Evolutionary conservation across 257 asterid species (phyloP).

Genomic region (Craterostigma plantagineum): DNA sequence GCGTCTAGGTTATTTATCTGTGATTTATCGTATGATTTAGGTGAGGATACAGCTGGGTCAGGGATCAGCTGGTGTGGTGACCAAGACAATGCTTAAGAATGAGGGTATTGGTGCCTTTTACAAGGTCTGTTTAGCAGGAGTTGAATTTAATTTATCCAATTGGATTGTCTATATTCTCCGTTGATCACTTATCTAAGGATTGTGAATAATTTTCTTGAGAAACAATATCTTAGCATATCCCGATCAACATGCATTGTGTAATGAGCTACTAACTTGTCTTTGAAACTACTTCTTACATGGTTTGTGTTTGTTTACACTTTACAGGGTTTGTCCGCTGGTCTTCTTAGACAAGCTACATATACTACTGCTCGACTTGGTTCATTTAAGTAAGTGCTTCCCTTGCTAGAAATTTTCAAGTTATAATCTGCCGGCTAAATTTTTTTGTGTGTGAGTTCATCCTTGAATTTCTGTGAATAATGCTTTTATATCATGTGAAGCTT

Average conservation of each 20-base stretch:
- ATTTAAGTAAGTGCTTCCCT: slow-evolving; percentile 32
- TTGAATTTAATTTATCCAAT: neutral
- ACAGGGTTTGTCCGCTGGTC: slow-evolving; percentile 94
- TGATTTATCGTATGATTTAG: slow-evolving; percentile 13
- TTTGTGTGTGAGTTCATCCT: too few species aligned
- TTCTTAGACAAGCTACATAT: slow-evolving; percentile 91
- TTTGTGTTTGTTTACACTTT: neutral
- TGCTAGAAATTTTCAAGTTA: neutral
- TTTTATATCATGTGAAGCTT: too few species aligned
- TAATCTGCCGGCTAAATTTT: too few species aligned
- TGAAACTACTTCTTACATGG: neutral
- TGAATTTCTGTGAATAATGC: too few species aligned
- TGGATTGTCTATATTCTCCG: neutral
- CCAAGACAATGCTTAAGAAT: slow-evolving; percentile 64
- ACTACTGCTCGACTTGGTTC: slow-evolving; percentile 96
- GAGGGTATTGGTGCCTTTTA: slow-evolving; percentile 80
- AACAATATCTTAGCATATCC: too few species aligned
- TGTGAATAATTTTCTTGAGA: too few species aligned
- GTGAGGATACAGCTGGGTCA: slow-evolving; percentile 97
- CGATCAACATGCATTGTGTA: too few species aligned
- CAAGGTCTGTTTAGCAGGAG: slow-evolving; percentile 40
- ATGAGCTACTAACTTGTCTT: too few species aligned
- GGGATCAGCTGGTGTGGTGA: slow-evolving; percentile 69
- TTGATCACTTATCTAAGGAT: slow-evolving; percentile 1
- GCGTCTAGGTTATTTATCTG: neutral